Evolutionary conservation across 768 basidiomycete species (phyloP).

Genomic region (Leccinum aurantiacum): DNA sequence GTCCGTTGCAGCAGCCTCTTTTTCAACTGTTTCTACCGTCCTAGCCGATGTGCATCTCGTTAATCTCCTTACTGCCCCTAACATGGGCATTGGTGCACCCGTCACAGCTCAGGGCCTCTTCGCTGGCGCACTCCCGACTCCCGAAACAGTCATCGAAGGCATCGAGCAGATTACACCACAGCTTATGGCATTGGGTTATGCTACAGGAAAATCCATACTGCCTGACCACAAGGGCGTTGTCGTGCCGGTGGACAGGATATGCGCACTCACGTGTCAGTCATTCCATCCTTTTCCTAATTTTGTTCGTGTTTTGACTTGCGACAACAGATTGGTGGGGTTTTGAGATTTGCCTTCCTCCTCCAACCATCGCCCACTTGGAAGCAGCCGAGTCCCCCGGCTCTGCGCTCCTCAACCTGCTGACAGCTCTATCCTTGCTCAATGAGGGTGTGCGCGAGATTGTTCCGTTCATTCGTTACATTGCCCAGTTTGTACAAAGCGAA

Average conservation of each 20-base stretch:
- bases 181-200: constrained; percentile 75
- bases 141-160: constrained; percentile 68
- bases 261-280: constrained; percentile 73
- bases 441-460: constrained; percentile 80
- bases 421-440: constrained; percentile 66
- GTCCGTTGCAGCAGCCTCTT: constrained; percentile 47
- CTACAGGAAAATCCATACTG: constrained; percentile 61
- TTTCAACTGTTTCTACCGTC: constrained; percentile 48
- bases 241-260: constrained; percentile 76
- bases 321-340: constrained; percentile 86
- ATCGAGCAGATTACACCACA: constrained; percentile 72
- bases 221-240: constrained; percentile 70
- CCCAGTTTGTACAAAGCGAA: constrained; percentile 77
- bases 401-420: constrained; percentile 70
- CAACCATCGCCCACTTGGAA: constrained; percentile 59
- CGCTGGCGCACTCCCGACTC: constrained; percentile 73
- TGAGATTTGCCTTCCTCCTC: constrained; percentile 72
- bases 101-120: constrained; percentile 65
- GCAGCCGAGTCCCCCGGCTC: constrained; percentile 59
- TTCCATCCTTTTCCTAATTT: background rate
- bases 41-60: constrained; percentile 64
- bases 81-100: constrained; percentile 74
- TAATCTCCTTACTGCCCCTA: constrained; percentile 56
- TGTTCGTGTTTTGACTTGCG: constrained; percentile 9
- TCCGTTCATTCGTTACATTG: constrained; percentile 81